Evolutionary conservation across 2,329 filamentous ascomycete genomes (phyloP), one percentile per base, ranked within the genome.

Genomic region (Neobulgaria alba): DNA sequence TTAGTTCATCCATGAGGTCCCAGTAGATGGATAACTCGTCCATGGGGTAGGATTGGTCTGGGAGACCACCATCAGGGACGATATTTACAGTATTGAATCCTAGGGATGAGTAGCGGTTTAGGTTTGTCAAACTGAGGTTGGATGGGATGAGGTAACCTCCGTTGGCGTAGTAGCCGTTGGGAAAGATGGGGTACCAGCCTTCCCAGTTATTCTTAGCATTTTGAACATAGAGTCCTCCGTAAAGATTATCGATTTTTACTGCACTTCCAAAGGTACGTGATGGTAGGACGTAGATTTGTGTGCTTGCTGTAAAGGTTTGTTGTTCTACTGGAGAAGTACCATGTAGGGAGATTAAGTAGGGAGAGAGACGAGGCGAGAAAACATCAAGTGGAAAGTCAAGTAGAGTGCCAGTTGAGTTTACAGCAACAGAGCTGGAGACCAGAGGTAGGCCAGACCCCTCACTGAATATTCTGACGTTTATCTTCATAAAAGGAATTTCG

Each of bases 1-100:
- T 63, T 3, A 66, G 39, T 26, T 59, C 50, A 42, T 72, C 67
- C 47, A 66, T 61, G 35, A 57, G 56, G 37, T 67, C 58, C 45
- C 69, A 65, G 43, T 66, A 66, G 10, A 54, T 42, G 10, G 56
- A 51, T 2, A 71, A 59, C 20, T 61, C 50, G 10, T 23, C 43
- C 1, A 41, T 41, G 55, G 63, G 44, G 62, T 60, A 69, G 12
- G 66, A 60, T 43, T 56, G 53, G 33, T 62, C 53, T 2, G 61
- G 60, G 10, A 57, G 39, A 44, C 61, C 55, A 7, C 59, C 64
- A 5, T 61, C 61, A 2, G 66, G 66, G 2, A 68, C 54, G 21
- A 57, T 50, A 32, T 53, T 57, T 33, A 72, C 63, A 5, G 67
- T 62, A 39, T 70, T 73, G 54, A 66, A 71, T 3, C 67, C 69